Percentiles rank a stretch among this genome's conserved stretches.
Evolutionary conservation across 805 yeast genomes (phyloP).

Genomic region (Saccharomycopsis fibuligera): DNA sequence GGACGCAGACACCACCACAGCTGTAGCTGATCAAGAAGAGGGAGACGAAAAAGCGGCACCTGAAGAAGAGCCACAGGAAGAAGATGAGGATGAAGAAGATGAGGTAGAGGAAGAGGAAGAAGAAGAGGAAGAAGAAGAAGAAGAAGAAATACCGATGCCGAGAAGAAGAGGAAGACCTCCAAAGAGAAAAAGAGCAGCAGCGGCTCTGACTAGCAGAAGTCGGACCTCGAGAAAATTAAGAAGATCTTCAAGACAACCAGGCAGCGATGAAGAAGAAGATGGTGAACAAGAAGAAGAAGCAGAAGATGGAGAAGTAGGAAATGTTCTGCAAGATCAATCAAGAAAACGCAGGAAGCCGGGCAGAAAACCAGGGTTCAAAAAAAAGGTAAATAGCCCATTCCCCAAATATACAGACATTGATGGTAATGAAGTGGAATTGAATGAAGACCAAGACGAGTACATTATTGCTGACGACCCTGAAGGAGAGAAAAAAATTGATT

Average conservation of each 20-base stretch:
- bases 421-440: slow-evolving; percentile 51
- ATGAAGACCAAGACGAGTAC: slow-evolving; percentile 50
- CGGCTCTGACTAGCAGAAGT: too few species aligned
- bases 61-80: slow-evolving; percentile 23
- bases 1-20: slow-evolving; percentile 12
- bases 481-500: slow-evolving; percentile 58
- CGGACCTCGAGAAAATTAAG: too few species aligned
- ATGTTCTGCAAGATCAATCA: slow-evolving; percentile 8
- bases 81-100: slow-evolving; percentile 18
- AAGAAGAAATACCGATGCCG: slow-evolving; percentile 23
- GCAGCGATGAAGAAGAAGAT: slow-evolving; percentile 25
- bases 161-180: slow-evolving; percentile 29
- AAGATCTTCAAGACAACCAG: slow-evolving; percentile 21
- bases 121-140: slow-evolving; percentile 25
- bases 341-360: slow-evolving; percentile 22
- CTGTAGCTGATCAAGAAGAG: slow-evolving; percentile 7
- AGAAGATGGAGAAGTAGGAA: too few species aligned
- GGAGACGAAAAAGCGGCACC: slow-evolving; percentile 27
- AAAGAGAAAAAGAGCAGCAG: slow-evolving; percentile 20
- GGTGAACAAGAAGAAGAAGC: slow-evolving; percentile 24
- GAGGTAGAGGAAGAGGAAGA: slow-evolving; percentile 1
- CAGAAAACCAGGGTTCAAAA: slow-evolving; percentile 29
- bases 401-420: slow-evolving; percentile 45
- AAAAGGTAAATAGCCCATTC: slow-evolving; percentile 32
- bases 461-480: slow-evolving; percentile 54